Evolutionary conservation across 805 yeast genomes (phyloP), one percentile per base, ranked within the genome.

Genomic region (Zygotorulaspora danielsina): DNA sequence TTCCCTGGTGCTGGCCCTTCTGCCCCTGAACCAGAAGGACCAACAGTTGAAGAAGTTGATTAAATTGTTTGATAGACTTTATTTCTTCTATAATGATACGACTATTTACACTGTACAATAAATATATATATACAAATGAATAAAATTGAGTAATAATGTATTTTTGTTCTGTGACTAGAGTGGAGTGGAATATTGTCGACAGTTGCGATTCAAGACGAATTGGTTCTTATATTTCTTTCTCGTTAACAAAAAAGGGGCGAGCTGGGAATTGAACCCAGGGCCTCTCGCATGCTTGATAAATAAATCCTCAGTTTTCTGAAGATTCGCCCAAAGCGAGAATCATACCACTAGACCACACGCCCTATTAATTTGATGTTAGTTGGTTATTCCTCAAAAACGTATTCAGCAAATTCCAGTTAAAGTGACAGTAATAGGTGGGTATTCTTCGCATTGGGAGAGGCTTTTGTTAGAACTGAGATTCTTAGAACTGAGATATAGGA

Each of bases 21-120:
- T 51, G 75, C 75, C 59, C 77, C 81, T 55, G 78, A 72, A 50
- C 76, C 75, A 53, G 75, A 70, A 53, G 77, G 71, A 48, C 90
- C 89, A 65, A 81, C 89, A 49, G 90, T 83, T 56, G 88, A 81
- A 70, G 88, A 81, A 71, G 87, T 80, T 65, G 87, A 80, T 69
- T 80, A 73, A 72, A 50, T 53, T 28, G 33, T 24, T 32, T 40
- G 42, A 40, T 44, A 44, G 37, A 44, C 39, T 41, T 42, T 35
- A 32, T 27, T 18, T 5, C 17, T 30, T 21, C 26, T 19, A 12
- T 32, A 30, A 27, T 19, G 27, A 32, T 25, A 34, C 36, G 43
- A 39, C 30, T 35, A 39, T 39, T 34, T 39, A 37, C 35, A 31
- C 40, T 37, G 43, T 39, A 39, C 35, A 39, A 39, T 39, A 38